Base-by-base conservation (phyloP, 345 rosid species). In the Mercurialis annua region DNA sequence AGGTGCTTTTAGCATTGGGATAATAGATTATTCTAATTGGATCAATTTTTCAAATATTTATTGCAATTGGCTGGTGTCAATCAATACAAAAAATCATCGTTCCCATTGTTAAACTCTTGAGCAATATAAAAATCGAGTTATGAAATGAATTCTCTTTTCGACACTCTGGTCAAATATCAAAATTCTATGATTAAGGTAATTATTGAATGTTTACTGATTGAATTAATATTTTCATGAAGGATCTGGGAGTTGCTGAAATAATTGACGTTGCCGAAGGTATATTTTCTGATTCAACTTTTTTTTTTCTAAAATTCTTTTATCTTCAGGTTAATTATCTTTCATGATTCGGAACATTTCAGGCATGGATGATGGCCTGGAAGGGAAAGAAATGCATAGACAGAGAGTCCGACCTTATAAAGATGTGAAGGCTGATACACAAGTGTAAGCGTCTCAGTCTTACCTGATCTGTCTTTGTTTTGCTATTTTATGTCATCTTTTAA, bases 1-100 rank as follows among this genome's bases (percentile, higher is more conserved):
- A 81, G 87, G 87, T 83, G 73, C 55, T 17, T n/a, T 50, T 43
- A 68, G 59, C 50, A 2, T 27, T 60, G 69, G 61, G 42, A 68
- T 24, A 31, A 16, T 59, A 46, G 16, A 48, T 43, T 23, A 16
- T 15, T 26, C 31, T 29, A 18, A 29, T 62, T 24, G n/a, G 0
- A n/a, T 47, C 7, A 18, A 9, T 16, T 27, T 34, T 20, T 49
- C 33, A 49, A 24, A 4, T 57, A n/a, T 31, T 48, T 30, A 15
- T 55, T 36, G 59, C 5, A 23, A 27, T 14, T 44, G 23, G 48
- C 49, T 65, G 4, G 53, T 23, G 16, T 34, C 31, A 53, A 24
- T 20, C 58, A 4, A 24, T 18, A 64, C 1, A 16, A 24, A 21
- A 36, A 38, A 23, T 7, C 27, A 36, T 10, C 14, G 40, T 5